Conservation (phyloP, 1,139 yeast species). For the Suhomyces choctaworum region DNA sequence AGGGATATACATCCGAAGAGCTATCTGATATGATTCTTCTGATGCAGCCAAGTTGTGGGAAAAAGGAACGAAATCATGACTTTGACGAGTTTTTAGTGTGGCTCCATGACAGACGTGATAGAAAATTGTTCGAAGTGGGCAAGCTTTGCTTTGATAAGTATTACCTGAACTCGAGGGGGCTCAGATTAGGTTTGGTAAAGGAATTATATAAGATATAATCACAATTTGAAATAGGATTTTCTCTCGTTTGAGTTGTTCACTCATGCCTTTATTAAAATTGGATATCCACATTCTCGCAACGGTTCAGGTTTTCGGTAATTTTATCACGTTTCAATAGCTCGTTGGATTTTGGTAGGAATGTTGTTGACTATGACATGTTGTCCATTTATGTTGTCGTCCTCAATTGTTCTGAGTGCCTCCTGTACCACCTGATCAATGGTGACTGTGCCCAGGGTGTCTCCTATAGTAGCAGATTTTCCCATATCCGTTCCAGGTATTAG, state of each 20-base stretch:
- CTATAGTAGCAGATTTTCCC: conserved; percentile 40
- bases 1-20: conserved; percentile 6
- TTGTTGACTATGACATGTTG: background rate
- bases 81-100: conserved; percentile 23
- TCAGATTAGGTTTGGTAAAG: conserved; percentile 2
- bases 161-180: conserved; percentile 11
- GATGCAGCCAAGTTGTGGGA: background rate
- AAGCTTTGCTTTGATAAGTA: conserved; percentile 14
- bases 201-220: conserved; percentile 4
- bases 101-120: conserved; percentile 17
- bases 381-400: conserved; percentile 19
- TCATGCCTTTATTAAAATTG: background rate
- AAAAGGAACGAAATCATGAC: conserved; percentile 6
- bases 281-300: background rate
- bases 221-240: no score
- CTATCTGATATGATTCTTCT: conserved; percentile 2
- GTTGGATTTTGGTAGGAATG: background rate
- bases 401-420: conserved; percentile 31
- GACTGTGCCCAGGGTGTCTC: conserved; percentile 21
- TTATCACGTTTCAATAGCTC: no score
- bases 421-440: conserved; percentile 28
- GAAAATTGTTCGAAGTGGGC: conserved; percentile 13
- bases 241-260: background rate
- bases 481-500: conserved; percentile 73
- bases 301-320: no score